These are phyloP conservation scores for Malania oleifera DNA, from an alignment of 164 flowering plant species.

Conservation along the genomic window DNA sequence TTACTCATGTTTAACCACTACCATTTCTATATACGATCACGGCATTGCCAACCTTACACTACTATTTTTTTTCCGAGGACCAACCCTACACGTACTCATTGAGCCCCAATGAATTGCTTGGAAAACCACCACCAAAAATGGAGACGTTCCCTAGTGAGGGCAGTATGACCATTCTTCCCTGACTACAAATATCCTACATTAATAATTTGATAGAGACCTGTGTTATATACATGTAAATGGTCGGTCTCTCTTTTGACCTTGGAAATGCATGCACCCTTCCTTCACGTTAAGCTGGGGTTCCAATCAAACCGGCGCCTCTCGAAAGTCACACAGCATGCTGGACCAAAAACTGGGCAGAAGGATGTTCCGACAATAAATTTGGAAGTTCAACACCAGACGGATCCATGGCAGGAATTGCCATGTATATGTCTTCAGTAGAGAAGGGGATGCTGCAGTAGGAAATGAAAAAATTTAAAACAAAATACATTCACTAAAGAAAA, in stretches of 20 bases:
- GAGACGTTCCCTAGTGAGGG: not conserved
- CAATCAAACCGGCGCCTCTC: not conserved
- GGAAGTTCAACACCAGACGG: conserved; percentile 68
- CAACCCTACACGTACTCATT: conserved; percentile 9
- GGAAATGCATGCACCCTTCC: no score
- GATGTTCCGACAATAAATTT: conserved; percentile 39
- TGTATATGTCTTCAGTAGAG: conserved; percentile 89
- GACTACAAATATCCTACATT: no score
- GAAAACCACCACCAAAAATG: not conserved
- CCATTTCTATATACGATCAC: no score
- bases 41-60: no score
- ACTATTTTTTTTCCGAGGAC: no score
- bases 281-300: not conserved
- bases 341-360: conserved; percentile 55
- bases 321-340: conserved; percentile 21
- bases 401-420: conserved; percentile 73
- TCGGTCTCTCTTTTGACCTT: no score
- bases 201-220: no score
- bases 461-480: no score
- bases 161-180: no score
- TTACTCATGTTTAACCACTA: no score
- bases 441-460: conserved; percentile 77
- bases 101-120: conserved; percentile 2
- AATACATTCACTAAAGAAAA: no score
- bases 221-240: no score